A percentile compares a stretch with the other conserved stretches of the same genome.
phyloP scores from a whole-genome alignment of 768 basidiomycete genomes.

The Kwoniella pini region DNA sequence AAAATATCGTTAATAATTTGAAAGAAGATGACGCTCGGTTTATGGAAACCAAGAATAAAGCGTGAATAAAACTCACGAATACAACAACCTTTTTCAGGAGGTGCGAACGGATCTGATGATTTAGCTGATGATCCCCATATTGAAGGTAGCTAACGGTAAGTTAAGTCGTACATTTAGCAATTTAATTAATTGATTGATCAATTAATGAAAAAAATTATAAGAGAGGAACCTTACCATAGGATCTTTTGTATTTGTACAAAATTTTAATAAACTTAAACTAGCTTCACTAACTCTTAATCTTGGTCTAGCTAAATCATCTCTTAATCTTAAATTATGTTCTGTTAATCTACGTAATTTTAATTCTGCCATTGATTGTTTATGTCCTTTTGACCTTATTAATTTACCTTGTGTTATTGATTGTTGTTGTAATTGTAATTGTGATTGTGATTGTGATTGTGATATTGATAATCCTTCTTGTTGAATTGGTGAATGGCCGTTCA shows the following conservation, averaged over 20 bases:
- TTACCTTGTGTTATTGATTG: background rate
- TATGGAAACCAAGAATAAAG: too few species aligned
- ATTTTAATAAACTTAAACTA: constrained; percentile 84
- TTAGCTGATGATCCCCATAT: constrained; percentile 96
- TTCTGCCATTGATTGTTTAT: constrained; percentile 91
- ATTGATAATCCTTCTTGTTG: too few species aligned
- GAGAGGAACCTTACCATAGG: constrained; percentile 55
- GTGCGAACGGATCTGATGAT: constrained; percentile 88
- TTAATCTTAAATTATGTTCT: constrained; percentile 88
- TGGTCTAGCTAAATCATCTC: constrained; percentile 87
- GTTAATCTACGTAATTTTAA: constrained; percentile 89
- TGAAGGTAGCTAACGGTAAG: constrained; percentile 72
- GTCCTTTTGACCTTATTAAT: constrained; percentile 48
- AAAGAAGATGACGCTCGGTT: too few species aligned
- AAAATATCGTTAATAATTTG: too few species aligned
- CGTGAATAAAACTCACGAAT: constrained; percentile 40
- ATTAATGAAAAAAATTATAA: too few species aligned
- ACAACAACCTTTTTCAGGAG: constrained; percentile 61
- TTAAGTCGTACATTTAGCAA: too few species aligned
- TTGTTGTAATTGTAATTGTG: too few species aligned
- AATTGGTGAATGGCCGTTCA: too few species aligned
- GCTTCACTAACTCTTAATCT: constrained; percentile 90
- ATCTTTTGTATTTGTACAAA: constrained; percentile 90
- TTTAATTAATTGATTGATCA: too few species aligned
- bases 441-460: too few species aligned